A percentile compares a stretch with the other conserved stretches of the same genome.
Evolutionary conservation across 192 early-diverging fungal species (phyloP).

Genomic region (Coemansia sp.): DNA sequence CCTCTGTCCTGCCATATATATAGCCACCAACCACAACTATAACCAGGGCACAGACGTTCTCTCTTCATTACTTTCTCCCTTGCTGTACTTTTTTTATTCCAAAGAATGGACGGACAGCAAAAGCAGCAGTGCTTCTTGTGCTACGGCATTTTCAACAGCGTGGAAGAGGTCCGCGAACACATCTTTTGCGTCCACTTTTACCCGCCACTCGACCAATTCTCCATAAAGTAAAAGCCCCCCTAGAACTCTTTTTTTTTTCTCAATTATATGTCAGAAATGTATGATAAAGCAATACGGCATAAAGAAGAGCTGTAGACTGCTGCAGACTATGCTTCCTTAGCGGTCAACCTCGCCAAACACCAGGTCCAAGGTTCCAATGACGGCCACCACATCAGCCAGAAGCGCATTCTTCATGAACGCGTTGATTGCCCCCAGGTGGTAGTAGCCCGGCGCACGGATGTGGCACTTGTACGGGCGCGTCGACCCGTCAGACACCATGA

Average conservation of each 20-base stretch:
- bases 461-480: slow-evolving; percentile 97
- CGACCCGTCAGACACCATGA: slow-evolving; percentile 87
- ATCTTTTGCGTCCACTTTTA: slow-evolving; percentile 28
- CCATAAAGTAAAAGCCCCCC: background rate
- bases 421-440: slow-evolving; percentile 85
- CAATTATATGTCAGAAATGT: background rate
- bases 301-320: background rate
- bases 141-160: slow-evolving; percentile 13
- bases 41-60: too few species aligned
- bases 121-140: slow-evolving; percentile 35
- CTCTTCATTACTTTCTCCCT: too few species aligned
- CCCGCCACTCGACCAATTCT: slow-evolving; percentile 15
- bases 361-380: slow-evolving; percentile 98
- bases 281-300: background rate
- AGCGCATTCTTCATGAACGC: slow-evolving; percentile 87
- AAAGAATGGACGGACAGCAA: too few species aligned
- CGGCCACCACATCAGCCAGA: slow-evolving; percentile 92
- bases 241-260: slow-evolving; percentile 2
- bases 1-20: background rate
- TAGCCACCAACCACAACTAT: too few species aligned
- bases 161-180: slow-evolving; percentile 31
- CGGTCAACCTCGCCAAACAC: slow-evolving; percentile 95
- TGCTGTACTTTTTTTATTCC: too few species aligned
- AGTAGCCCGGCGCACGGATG: slow-evolving; percentile 93
- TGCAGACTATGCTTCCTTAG: slow-evolving; percentile 41